A percentile compares a stretch with the other conserved stretches of the same genome.
These are phyloP conservation scores for Xerocomellus intermedius DNA, from an alignment of 768 basidiomycete genomes.

Conservation along the genomic window DNA sequence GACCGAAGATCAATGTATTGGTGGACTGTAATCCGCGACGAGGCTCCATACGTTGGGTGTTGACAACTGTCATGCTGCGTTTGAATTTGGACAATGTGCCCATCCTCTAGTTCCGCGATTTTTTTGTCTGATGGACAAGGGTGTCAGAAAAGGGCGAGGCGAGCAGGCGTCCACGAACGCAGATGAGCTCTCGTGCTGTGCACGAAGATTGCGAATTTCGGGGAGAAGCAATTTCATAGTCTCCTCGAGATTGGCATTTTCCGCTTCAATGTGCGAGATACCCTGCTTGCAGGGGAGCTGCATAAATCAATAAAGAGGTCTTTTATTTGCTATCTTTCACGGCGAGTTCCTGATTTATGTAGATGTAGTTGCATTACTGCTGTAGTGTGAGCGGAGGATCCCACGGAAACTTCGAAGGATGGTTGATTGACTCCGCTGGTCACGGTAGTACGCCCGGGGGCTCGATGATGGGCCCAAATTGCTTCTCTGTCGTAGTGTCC, in stretches of 20 bases:
- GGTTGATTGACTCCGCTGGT: not conserved
- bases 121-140: too few relatives aligned
- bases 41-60: too few relatives aligned
- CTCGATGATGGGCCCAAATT: constrained; percentile 9
- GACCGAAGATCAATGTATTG: not conserved
- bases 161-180: too few relatives aligned
- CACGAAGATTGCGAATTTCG: too few relatives aligned
- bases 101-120: too few relatives aligned
- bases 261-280: not conserved
- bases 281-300: not conserved
- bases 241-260: not conserved
- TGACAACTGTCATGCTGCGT: too few relatives aligned
- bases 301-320: not conserved
- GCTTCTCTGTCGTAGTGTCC: constrained; percentile 8
- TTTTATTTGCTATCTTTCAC: too few relatives aligned
- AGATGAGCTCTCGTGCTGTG: too few relatives aligned
- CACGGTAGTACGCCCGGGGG: not conserved
- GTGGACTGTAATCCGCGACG: too few relatives aligned
- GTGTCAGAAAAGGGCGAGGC: too few relatives aligned
- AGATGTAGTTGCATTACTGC: not conserved
- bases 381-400: constrained; percentile 1
- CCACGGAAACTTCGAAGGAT: constrained; percentile 1
- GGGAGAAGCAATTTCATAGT: too few relatives aligned
- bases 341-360: not conserved
- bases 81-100: too few relatives aligned